Percentiles rank a stretch among this genome's conserved stretches.
Conservation (phyloP, 1,284 basidiomycete species). For the Papiliotrema terrestris region DNA sequence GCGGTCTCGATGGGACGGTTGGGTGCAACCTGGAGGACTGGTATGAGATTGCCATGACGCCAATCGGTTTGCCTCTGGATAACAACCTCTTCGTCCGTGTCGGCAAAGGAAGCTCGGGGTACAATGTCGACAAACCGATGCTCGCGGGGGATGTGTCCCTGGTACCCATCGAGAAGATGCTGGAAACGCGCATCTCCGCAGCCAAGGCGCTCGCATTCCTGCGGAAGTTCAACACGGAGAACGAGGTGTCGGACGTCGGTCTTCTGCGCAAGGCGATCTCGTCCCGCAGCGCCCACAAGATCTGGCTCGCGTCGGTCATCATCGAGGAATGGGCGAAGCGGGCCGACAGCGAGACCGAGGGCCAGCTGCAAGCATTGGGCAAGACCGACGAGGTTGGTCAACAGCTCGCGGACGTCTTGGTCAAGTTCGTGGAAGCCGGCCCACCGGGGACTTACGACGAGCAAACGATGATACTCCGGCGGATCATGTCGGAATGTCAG, state of each 20-base stretch:
- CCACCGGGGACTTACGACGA: slow-evolving; percentile 85
- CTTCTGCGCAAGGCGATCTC: slow-evolving; percentile 74
- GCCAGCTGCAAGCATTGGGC: slow-evolving; percentile 14
- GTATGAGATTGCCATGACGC: slow-evolving; percentile 88
- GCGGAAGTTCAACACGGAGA: slow-evolving; percentile 9
- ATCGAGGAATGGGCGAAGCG: slow-evolving; percentile 83
- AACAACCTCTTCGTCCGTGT: slow-evolving; percentile 68
- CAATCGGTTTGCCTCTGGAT: slow-evolving; percentile 79
- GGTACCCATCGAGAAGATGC: slow-evolving; percentile 70
- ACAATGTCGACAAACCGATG: slow-evolving; percentile 97
- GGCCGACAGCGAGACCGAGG: slow-evolving; percentile 17
- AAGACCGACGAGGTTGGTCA: slow-evolving; percentile 58
- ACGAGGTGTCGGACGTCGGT: slow-evolving; percentile 48
- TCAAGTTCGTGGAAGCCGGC: slow-evolving; percentile 68
- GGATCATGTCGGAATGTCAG: slow-evolving; percentile 77
- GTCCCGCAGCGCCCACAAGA: slow-evolving; percentile 87
- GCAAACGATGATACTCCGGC: slow-evolving; percentile 76
- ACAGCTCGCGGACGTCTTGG: slow-evolving; percentile 63
- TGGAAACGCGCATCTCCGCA: slow-evolving; percentile 77
- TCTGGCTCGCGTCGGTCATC: slow-evolving; percentile 76
- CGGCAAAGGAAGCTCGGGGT: slow-evolving; percentile 47
- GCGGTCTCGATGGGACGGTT: slow-evolving; percentile 38
- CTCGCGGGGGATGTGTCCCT: slow-evolving; percentile 85
- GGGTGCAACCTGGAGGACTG: slow-evolving; percentile 53
- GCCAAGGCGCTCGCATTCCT: slow-evolving; percentile 69